Base-by-base conservation (phyloP, 768 basidiomycete genomes). In the Trametes punicea region DNA sequence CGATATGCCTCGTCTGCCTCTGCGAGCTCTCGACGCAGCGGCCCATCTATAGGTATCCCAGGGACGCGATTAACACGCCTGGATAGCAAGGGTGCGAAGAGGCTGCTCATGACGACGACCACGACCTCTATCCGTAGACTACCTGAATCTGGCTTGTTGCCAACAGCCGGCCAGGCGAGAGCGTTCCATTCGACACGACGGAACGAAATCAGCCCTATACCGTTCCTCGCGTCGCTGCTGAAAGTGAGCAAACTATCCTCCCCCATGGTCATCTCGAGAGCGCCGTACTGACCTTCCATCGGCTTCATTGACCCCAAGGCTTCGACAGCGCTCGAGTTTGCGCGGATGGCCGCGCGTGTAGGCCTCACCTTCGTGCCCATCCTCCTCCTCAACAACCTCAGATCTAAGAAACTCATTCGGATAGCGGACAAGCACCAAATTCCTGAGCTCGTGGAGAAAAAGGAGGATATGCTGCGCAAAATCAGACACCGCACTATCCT, bases 331-430 rank as follows among this genome's bases (percentile, higher is more conserved):
- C 74, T 93, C 46, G 84, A 87, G 64, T 38, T 87, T n/a, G 81
- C 83, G 15, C 80, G 85, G 45, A 89, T 84, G 7, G 81, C 82
- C 39, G 84, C 78, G 40, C 81, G 91, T 55, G 76, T 93, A 47
- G 84, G 82, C 0, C 75, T 93, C 29, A 91, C 89, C 0, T 82
- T 93, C 59, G 73, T 90, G 11, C 91, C 91, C 21, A 67, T 89
- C 29, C 65, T 90, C 56, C 69, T 88, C 49, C 59, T 90, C 34
- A 82, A 78, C 61, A 87, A 83, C 48, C 71, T 77, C 59, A 77
- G 72, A 59, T 73, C 82, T 0, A 76, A 73, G 55, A 80, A 70
- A 63, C 68, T 74, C 21, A 77, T 90, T 58, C 75, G 77, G 63
- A 69, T 70, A 41, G 80, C 78, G 5, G 80, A 78, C 30, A 71